Conservation (phyloP, 257 asterid species). For the Perilla frutescens region DNA sequence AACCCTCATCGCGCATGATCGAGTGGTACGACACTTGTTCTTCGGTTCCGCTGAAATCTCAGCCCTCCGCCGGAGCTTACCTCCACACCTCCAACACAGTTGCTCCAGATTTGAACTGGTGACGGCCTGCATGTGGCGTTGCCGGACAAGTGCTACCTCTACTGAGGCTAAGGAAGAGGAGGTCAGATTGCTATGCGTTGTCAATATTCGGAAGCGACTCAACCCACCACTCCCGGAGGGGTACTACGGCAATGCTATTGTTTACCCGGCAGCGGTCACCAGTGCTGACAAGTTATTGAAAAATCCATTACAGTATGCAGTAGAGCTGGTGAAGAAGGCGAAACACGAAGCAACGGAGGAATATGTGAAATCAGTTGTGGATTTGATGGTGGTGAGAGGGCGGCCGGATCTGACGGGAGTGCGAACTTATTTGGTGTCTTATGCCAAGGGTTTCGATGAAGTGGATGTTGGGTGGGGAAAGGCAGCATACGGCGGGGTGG, state of each 20-base stretch:
- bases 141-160: conserved; percentile 54
- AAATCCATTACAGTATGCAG: conserved; percentile 44
- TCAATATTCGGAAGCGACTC: conserved; percentile 40
- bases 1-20: conserved; percentile 45
- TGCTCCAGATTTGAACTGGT: conserved; percentile 56
- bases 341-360: conserved; percentile 50
- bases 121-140: conserved; percentile 62
- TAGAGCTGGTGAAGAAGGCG: conserved; percentile 51
- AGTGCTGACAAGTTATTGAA: conserved; percentile 35
- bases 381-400: conserved; percentile 54
- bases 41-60: conserved; percentile 53
- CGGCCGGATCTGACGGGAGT: conserved; percentile 56
- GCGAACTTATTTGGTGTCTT: conserved; percentile 52
- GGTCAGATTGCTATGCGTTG: conserved; percentile 49
- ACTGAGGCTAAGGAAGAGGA: conserved; percentile 43
- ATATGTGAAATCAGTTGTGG: conserved; percentile 55
- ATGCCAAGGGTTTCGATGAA: conserved; percentile 49
- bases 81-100: conserved; percentile 41
- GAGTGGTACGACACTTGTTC: conserved; percentile 59
- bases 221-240: conserved; percentile 53
- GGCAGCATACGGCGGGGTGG: conserved; percentile 60
- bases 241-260: conserved; percentile 59
- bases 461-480: conserved; percentile 79
- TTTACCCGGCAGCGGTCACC: conserved; percentile 48
- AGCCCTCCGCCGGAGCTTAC: conserved; percentile 48